phyloP scores from a whole-genome alignment of 2,329 filamentous ascomycete genomes.

The Trichoderma afroharzianum region DNA sequence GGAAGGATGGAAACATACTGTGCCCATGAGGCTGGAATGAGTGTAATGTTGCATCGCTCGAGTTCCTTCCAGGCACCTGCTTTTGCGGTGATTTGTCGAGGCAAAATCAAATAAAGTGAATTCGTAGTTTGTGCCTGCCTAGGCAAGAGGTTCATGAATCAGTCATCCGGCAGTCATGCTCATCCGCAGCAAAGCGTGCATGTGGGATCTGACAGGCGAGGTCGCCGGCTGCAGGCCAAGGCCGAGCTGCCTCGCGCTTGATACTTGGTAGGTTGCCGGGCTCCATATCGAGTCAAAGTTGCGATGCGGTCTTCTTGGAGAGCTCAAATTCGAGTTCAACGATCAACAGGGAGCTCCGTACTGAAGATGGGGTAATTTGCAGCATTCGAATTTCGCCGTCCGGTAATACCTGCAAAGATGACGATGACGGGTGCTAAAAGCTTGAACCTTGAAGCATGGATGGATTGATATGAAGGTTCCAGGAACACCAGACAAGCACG shows the following conservation, averaged over 20 bases:
- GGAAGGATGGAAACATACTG: not conserved
- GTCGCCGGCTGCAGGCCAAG: not conserved
- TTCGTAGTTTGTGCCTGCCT: not conserved
- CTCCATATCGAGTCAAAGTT: not conserved
- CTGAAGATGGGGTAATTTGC: not conserved
- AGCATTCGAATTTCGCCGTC: not conserved
- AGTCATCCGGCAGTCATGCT: not conserved
- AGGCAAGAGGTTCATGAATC: not conserved
- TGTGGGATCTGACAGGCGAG: not conserved
- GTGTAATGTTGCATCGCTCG: conserved; percentile 11
- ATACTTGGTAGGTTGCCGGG: not conserved
- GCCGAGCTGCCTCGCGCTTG: not conserved
- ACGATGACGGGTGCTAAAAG: not conserved
- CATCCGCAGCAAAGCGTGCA: not conserved
- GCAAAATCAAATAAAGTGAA: not conserved
- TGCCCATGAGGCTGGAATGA: not conserved
- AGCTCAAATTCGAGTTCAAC: not conserved
- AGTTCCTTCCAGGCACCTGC: conserved; percentile 5
- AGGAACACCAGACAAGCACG: not conserved
- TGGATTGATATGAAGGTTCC: not conserved
- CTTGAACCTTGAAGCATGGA: not conserved
- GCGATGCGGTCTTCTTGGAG: not conserved
- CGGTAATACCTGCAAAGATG: not conserved
- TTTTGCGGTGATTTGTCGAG: not conserved
- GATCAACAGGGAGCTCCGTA: not conserved